These are phyloP conservation scores for Massarina eburnea DNA, from an alignment of 2,329 filamentous ascomycete genomes.

Conservation along the genomic window DNA sequence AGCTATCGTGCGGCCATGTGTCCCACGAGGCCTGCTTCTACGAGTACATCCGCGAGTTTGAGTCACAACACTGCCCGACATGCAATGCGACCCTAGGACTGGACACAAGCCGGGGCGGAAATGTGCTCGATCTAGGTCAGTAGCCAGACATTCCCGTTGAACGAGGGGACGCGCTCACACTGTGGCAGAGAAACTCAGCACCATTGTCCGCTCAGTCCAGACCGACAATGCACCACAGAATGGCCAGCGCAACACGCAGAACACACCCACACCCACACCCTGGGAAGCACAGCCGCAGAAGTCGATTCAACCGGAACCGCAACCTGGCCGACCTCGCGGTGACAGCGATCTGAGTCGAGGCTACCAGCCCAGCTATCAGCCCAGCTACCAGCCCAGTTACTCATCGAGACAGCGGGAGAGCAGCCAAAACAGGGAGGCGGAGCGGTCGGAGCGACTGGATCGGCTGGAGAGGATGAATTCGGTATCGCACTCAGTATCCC, in stretches of 20 bases:
- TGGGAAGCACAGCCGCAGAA: slow-evolving; percentile 62
- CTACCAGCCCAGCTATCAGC: slow-evolving; percentile 29
- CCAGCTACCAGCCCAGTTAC: slow-evolving; percentile 30
- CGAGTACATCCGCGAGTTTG: slow-evolving; percentile 93
- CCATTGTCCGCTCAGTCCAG: slow-evolving; percentile 82
- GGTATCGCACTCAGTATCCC: too few relatives aligned
- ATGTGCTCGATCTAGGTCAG: slow-evolving; percentile 87
- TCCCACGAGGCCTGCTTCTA: slow-evolving; percentile 98
- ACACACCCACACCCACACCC: slow-evolving; percentile 60
- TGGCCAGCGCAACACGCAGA: slow-evolving; percentile 47
- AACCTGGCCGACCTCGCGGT: slow-evolving; percentile 43
- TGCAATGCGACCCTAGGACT: slow-evolving; percentile 90
- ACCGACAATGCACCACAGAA: slow-evolving; percentile 52
- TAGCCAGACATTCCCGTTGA: slow-evolving; percentile 14
- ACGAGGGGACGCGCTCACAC: slow-evolving; percentile 12
- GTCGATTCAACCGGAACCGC: slow-evolving; percentile 50
- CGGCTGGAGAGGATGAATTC: slow-evolving; percentile 45
- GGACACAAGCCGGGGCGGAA: slow-evolving; percentile 89
- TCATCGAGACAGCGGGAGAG: slow-evolving; percentile 37
- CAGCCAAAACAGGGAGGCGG: slow-evolving; percentile 43
- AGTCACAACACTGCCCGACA: slow-evolving; percentile 90
- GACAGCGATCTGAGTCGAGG: slow-evolving; percentile 37
- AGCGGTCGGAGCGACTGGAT: too few relatives aligned
- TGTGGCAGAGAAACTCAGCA: slow-evolving; percentile 83
- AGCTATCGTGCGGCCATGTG: slow-evolving; percentile 96